phyloP scores from a whole-genome alignment of 75 land plant genomes.

The Sequoiadendron giganteum region DNA sequence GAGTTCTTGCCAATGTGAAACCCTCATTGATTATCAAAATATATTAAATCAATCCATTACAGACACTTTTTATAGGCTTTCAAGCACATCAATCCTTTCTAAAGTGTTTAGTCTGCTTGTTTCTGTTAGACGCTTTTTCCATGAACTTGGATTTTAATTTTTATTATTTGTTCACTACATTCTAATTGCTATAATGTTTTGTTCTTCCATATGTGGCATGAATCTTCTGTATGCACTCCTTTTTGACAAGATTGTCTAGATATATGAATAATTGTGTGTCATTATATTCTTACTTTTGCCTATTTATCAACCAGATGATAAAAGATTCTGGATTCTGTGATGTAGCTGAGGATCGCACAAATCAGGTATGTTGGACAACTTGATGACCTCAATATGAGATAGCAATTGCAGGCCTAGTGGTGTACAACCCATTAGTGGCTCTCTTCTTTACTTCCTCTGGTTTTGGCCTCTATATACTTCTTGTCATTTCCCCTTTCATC shows the following conservation, averaged over 20 bases:
- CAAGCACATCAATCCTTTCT: no score
- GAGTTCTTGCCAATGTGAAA: no score
- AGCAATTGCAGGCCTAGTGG: constrained; percentile 33
- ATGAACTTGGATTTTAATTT: neutral
- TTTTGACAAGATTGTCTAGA: neutral
- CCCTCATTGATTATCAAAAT: no score
- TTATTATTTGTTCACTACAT: neutral
- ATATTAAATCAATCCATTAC: no score
- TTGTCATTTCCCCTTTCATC: constrained; percentile 49
- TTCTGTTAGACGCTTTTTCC: no score
- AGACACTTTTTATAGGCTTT: no score
- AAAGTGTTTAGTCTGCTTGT: neutral
- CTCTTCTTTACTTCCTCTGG: constrained; percentile 26
- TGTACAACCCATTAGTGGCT: constrained; percentile 15
- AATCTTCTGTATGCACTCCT: neutral
- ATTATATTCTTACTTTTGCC: neutral
- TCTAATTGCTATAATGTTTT: neutral
- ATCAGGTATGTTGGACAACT: constrained; percentile 53
- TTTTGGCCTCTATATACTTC: constrained; percentile 32
- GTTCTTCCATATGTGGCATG: no score
- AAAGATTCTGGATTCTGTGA: constrained; percentile 78
- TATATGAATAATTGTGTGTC: neutral
- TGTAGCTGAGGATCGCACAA: constrained; percentile 86
- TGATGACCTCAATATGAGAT: neutral
- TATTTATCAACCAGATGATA: constrained; percentile 62